Evolutionary conservation across 139 green algal species (phyloP), one percentile per base, ranked within the genome.

Genomic region (Tetradesmus lagerheimii): DNA sequence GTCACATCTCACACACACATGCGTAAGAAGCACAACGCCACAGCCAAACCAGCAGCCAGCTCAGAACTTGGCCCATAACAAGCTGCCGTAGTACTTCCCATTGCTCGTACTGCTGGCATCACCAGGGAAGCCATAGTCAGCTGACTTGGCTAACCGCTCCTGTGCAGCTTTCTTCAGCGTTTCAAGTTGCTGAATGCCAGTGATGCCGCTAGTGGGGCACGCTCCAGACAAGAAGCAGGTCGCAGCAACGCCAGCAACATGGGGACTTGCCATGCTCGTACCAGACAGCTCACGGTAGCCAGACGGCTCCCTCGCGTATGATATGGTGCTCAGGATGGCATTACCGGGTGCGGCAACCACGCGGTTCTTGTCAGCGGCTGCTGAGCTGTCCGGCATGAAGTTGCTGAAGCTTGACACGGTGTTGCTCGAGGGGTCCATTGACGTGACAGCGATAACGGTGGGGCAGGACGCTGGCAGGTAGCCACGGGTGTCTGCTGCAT

Each of bases 401-500:
- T 87, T 87, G 27, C 20, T 39, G 18, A 87, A 87, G 34, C 34
- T 37, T 1, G 81, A 47, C 4, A 35, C 34, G 18, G 81, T 37
- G 12, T 50, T 47, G 27, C 50, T 37, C 4, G 15, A 11, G 3
- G 47, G 16, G 34, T 77, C 67, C 4, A 89, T 76, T 1, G 67
- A 39, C 4, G 85, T 83, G 20, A 74, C 85, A 20, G 41, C 85
- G 4, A 75, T 25, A 39, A 83, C 66, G 27, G 31, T 81, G 5
- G 85, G 85, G 43, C 85, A 85, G 38, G 79, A 34, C 11, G 39
- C 79, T 23, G 79, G 79, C 25, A 85, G 43, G 39, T 85, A 57
- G 79, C 38, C 67, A 11, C 67, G n/a, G 27, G 31, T 37, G 31
- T 78, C 67, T 41, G 11, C 23, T 78, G 67, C 67, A 23, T 78